Percentiles rank a stretch among this genome's conserved stretches.
phyloP scores from a whole-genome alignment of 2,329 filamentous ascomycete genomes.

The Teratosphaeria viscida region DNA sequence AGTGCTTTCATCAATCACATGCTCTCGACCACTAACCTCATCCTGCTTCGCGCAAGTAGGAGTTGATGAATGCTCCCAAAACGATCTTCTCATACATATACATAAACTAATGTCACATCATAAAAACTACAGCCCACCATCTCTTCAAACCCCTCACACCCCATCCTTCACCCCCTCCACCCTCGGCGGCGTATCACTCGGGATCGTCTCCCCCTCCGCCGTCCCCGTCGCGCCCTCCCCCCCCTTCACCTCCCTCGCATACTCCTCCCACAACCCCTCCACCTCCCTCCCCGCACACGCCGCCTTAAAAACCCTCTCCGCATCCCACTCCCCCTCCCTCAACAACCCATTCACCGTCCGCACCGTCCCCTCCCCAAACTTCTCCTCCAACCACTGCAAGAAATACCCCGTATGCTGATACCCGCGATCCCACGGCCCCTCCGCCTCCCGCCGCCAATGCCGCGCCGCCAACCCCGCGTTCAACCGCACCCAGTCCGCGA shows the following conservation, averaged over 20 bases:
- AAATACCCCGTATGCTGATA: constrained; percentile 92
- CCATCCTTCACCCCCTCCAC: not conserved
- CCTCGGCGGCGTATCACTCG: constrained; percentile 7
- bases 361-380: constrained; percentile 42
- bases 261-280: constrained; percentile 63
- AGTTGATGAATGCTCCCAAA: not conserved
- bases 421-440: constrained; percentile 69
- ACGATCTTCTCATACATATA: not conserved
- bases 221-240: constrained; percentile 1
- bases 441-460: constrained; percentile 60
- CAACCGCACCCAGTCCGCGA: constrained; percentile 86
- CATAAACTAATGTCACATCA: not conserved
- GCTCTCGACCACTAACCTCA: not conserved
- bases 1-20: not conserved
- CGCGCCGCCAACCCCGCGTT: constrained; percentile 62
- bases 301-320: constrained; percentile 32
- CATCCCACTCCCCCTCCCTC: constrained; percentile 51
- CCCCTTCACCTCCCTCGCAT: constrained; percentile 40
- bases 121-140: not conserved
- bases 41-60: too few species aligned
- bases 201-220: constrained; percentile 2
- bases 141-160: not conserved
- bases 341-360: constrained; percentile 57
- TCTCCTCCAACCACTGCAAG: constrained; percentile 68
- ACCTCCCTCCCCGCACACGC: constrained; percentile 46